Base-by-base conservation (phyloP, 2,329 filamentous ascomycete genomes). In the Pseudopyricularia cyperi region DNA sequence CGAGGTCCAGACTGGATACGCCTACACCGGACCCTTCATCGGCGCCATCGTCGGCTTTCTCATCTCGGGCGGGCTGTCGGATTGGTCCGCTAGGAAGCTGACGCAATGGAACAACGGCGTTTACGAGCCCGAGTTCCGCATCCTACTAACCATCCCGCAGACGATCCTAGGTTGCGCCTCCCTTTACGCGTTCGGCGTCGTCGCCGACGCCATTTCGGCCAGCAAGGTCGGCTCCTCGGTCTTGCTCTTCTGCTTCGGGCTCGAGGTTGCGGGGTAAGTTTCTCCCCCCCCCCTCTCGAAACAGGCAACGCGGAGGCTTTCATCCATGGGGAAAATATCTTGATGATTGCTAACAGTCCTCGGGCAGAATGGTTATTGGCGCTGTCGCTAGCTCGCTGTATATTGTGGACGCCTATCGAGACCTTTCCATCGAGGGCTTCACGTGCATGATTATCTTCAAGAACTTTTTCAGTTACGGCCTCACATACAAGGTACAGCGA, bases 391-490 rank as follows among this genome's bases (percentile, higher is more conserved):
- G 82, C 55, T 87, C 87, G 1, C 70, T 95, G 24, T 97, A 97
- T 63, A 85, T 96, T 61, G 87, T 95, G 7, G 91, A 96, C 68
- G 90, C 90, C 0, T 91, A 96, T 67, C 83, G 89, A 85, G 83
- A 91, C 55, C 80, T 95, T 53, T 81, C 87, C 1, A 80, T 95
- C 48, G 90, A 96, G 67, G 87, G 83, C 7, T 95, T 95, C 65
- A 95, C 89, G 0, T 87, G 88, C 67, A 79, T 93, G 64, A 77
- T 95, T 57, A 83, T 95, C 52, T 95, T 96, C 74, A 96, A 96
- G 69, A 95, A 96, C 67, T 77, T 96, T 56, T 95, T 96, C 70
- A 87, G 83, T 56, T 96, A 94, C 60, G 80, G 82, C 7, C 71
- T 96, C 52, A 95, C 90, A 0, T 94, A 83, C 64, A 85, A 80